Conservation (phyloP, 306 rosid species). For the Ziziphus jujuba region DNA sequence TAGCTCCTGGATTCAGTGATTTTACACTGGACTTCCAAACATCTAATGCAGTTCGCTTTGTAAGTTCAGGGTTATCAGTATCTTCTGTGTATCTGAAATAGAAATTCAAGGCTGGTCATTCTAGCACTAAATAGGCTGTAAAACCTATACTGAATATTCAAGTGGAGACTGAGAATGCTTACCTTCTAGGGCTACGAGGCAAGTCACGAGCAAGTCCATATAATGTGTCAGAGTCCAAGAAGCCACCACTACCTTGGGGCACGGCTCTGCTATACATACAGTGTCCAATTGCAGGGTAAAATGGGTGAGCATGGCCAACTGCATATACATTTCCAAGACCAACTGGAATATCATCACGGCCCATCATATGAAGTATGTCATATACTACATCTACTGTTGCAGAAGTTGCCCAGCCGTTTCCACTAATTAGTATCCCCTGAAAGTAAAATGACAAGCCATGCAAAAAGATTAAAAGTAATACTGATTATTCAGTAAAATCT, state of each 20-base stretch:
- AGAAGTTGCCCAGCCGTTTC: constrained; percentile 56
- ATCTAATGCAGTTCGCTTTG: constrained; percentile 55
- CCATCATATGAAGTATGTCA: constrained; percentile 74
- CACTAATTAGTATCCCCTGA: no score
- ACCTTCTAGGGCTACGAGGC: constrained; percentile 73
- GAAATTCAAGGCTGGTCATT: background rate
- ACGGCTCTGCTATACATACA: constrained; percentile 49
- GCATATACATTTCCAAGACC: constrained; percentile 57
- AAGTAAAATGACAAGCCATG: no score
- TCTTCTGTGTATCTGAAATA: constrained; percentile 51
- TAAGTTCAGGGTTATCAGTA: constrained; percentile 49
- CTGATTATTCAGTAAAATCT: no score
- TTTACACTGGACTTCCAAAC: constrained; percentile 48
- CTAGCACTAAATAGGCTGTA: background rate
- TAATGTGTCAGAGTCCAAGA: constrained; percentile 66
- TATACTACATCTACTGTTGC: constrained; percentile 57
- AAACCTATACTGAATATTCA: background rate
- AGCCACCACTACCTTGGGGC: constrained; percentile 62
- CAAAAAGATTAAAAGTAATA: no score
- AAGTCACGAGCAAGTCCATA: constrained; percentile 56
- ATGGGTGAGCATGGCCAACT: constrained; percentile 38
- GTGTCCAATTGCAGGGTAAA: constrained; percentile 34
- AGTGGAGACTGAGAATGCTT: background rate
- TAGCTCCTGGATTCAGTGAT: constrained; percentile 41
- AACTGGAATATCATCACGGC: constrained; percentile 62